Conservation (phyloP, 495 filamentous ascomycete genomes). For the Trichoderma virens region DNA sequence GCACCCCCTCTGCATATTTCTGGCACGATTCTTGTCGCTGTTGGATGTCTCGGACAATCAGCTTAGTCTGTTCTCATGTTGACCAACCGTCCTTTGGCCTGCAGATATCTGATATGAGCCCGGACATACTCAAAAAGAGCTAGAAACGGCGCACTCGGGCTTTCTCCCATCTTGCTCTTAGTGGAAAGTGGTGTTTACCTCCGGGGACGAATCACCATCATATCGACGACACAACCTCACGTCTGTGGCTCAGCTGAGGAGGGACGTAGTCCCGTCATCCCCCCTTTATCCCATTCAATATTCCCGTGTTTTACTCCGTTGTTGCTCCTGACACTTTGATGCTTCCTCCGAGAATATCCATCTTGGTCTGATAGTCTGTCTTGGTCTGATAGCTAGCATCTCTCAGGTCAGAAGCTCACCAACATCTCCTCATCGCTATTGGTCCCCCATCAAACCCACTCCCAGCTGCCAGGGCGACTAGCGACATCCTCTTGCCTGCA, state of each 20-base stretch:
- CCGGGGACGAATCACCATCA: neutral
- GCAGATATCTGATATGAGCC: neutral
- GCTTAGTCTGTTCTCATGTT: neutral
- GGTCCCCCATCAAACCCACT: neutral
- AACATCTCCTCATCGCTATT: neutral
- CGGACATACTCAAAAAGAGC: neutral
- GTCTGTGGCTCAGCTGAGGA: neutral
- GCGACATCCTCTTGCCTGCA: neutral
- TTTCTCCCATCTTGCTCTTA: neutral
- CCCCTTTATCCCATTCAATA: too few relatives aligned
- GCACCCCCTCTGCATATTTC: neutral
- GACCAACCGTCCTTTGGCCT: neutral
- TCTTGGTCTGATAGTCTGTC: neutral
- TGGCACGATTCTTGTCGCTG: neutral
- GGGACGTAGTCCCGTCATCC: neutral
- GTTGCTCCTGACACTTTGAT: neutral
- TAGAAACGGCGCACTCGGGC: neutral
- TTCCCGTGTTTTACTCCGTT: neutral
- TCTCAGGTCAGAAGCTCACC: neutral
- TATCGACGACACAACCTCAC: neutral
- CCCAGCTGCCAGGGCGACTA: neutral
- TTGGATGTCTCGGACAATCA: neutral
- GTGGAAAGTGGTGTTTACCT: neutral
- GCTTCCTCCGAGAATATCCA: neutral
- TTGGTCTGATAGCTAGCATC: too few relatives aligned